Conservation (phyloP, 164 flowering plant genomes). For the Vitis rotundifolia region DNA sequence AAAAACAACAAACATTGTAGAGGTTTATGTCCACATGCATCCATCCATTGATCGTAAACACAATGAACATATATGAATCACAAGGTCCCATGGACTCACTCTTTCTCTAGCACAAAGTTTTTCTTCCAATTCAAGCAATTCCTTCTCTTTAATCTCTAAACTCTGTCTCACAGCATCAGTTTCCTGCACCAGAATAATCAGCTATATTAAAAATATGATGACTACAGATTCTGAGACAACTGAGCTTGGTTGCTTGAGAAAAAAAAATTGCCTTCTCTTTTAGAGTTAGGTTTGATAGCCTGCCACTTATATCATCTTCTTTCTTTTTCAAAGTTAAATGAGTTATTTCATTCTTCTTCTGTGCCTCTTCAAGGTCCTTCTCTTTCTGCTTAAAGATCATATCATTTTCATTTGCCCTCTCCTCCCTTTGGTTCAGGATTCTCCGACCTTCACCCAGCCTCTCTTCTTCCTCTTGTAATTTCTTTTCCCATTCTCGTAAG, state of each 20-base stretch:
- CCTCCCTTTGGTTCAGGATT: slow-evolving; percentile 74
- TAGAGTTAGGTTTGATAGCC: slow-evolving; percentile 37
- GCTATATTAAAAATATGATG: neutral
- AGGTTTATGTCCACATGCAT: too few relatives aligned
- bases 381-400: slow-evolving; percentile 56
- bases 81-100: slow-evolving; percentile 37
- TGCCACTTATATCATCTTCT: slow-evolving; percentile 61
- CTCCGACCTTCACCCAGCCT: slow-evolving; percentile 68
- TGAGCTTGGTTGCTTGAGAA: neutral
- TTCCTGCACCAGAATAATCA: slow-evolving; percentile 51
- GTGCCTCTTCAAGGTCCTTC: slow-evolving; percentile 62
- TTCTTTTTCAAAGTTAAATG: slow-evolving; percentile 42
- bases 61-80: neutral
- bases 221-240: neutral
- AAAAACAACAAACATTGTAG: too few relatives aligned
- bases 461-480: slow-evolving; percentile 73
- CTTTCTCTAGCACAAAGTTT: slow-evolving; percentile 73
- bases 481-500: slow-evolving; percentile 83
- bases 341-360: slow-evolving; percentile 51
- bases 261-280: slow-evolving; percentile 59
- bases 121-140: slow-evolving; percentile 58
- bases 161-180: slow-evolving; percentile 38
- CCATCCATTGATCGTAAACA: neutral
- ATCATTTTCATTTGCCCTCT: slow-evolving; percentile 72
- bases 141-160: slow-evolving; percentile 62